Evolutionary conservation across 139 green algal genomes (phyloP).

Genomic region (Dunaliella primolecta): DNA sequence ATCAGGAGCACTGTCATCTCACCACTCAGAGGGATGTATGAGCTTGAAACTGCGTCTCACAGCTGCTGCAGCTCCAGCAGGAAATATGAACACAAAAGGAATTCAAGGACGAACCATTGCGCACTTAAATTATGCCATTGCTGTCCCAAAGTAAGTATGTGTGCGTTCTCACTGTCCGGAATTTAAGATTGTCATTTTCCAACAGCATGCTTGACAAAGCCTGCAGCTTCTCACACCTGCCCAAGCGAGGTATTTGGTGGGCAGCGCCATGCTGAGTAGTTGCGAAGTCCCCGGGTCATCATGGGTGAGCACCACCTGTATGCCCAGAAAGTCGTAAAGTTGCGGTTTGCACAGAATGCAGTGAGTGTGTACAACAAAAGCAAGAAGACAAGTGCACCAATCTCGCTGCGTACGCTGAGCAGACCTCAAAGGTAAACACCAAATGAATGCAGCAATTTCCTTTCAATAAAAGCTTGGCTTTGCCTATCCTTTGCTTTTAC

Average conservation of each 20-base stretch:
- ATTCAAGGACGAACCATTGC: background rate
- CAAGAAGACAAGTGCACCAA: background rate
- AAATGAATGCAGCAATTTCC: background rate
- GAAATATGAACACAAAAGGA: background rate
- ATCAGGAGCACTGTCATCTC: no score
- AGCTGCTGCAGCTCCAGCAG: background rate
- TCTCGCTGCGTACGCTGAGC: background rate
- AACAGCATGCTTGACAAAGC: no score
- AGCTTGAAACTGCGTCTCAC: background rate
- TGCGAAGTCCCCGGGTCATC: slow-evolving; percentile 34
- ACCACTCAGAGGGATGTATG: no score
- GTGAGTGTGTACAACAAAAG: background rate
- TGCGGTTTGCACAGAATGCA: background rate
- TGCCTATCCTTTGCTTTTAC: no score
- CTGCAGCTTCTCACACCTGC: slow-evolving; percentile 4
- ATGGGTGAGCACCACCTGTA: slow-evolving; percentile 52
- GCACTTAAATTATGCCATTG: background rate
- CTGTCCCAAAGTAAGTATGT: background rate
- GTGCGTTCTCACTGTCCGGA: background rate
- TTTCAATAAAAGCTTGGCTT: no score
- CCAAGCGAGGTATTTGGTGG: slow-evolving; percentile 61
- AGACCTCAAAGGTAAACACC: background rate
- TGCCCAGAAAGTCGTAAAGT: no score
- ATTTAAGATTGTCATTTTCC: no score
- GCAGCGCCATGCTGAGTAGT: slow-evolving; percentile 56